Conservation (phyloP, 768 basidiomycete species). For the Kwoniella pini region DNA sequence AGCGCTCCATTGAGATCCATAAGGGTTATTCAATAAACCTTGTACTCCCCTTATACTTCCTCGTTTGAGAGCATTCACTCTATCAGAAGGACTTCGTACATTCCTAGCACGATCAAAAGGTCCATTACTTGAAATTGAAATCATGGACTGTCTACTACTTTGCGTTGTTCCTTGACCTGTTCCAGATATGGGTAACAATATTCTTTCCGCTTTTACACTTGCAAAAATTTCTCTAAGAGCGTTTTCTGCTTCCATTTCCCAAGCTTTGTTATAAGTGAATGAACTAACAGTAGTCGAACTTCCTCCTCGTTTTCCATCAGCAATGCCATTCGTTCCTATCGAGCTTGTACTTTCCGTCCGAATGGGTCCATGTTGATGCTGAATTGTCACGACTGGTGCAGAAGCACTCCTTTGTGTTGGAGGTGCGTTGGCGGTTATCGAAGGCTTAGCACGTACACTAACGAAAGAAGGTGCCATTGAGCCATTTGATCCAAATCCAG, state of each 20-base stretch:
- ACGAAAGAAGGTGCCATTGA: conserved; percentile 18
- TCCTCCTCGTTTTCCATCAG: conserved; percentile 1
- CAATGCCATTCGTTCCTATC: conserved; percentile 5
- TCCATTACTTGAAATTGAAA: conserved; percentile 19
- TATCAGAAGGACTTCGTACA: conserved; percentile 45
- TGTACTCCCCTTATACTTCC: conserved; percentile 88
- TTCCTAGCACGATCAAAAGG: conserved; percentile 62
- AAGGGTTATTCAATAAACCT: conserved; percentile 77
- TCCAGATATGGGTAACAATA: conserved; percentile 66
- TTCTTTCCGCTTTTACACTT: conserved; percentile 86
- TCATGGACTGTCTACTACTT: conserved; percentile 32
- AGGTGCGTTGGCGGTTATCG: conserved; percentile 4
- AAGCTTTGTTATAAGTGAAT: conserved; percentile 58
- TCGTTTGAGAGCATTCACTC: conserved; percentile 78
- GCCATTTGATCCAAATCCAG: conserved; percentile 12
- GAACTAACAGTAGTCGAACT: conserved; percentile 45
- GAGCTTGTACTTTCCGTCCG: conserved; percentile 16
- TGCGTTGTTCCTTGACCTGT: background rate
- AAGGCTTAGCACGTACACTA: conserved; percentile 12
- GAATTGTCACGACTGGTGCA: conserved; percentile 26
- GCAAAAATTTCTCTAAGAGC: conserved; percentile 93
- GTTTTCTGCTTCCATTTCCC: conserved; percentile 84
- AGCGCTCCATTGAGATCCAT: conserved; percentile 61
- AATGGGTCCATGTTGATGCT: background rate
- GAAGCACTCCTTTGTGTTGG: conserved; percentile 32